Evolutionary conservation across 192 early-diverging fungal species (phyloP), one percentile per base, ranked within the genome.

Genomic region (Geranomyces variabilis): DNA sequence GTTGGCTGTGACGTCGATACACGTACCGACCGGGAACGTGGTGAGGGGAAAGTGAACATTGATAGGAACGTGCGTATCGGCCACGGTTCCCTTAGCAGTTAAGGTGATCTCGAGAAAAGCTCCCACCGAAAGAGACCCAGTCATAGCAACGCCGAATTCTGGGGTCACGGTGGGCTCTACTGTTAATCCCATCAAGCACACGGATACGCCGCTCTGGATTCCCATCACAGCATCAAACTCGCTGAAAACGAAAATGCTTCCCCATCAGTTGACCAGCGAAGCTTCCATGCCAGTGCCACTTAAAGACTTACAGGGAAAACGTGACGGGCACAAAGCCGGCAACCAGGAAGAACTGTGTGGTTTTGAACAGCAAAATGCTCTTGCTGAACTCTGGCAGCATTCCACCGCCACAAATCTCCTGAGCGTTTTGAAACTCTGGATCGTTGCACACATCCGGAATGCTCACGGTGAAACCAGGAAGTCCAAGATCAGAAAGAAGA

Each of bases 361-460:
- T 51, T 30, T 45, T 28, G 24, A 15, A 67, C 45, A 67, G 14
- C 13, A 19, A 10, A 17, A 24, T n/a, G 15, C 45, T n/a, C 45
- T n/a, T n/a, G 45, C 6, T 67, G 47, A 15, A 67, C 48, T 1
- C 65, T 21, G 28, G 21, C 45, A 45, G 44, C 65, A 67, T 67
- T 45, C 65, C 65, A n/a, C 65, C 65, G 12, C 45, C 65, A 30
- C 65, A 67, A 0, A 67, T 45, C 47, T 67, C 65, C 21, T 48
- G 19, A 15, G 65, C 19, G 47, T 45, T 48, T 19, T 47, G 19
- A 30, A 67, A 67, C 48, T 67, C 65, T 21, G 12, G 10, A 19
- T 17, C 43, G 0, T 19, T 1, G 6, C 65, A 67, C 13, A 67
- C 46, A 43, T 28, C 6, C n/a, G n/a, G n/a, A n/a, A n/a, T n/a